Conservation (phyloP, 768 basidiomycete genomes). For the Pulveroboletus frians region DNA sequence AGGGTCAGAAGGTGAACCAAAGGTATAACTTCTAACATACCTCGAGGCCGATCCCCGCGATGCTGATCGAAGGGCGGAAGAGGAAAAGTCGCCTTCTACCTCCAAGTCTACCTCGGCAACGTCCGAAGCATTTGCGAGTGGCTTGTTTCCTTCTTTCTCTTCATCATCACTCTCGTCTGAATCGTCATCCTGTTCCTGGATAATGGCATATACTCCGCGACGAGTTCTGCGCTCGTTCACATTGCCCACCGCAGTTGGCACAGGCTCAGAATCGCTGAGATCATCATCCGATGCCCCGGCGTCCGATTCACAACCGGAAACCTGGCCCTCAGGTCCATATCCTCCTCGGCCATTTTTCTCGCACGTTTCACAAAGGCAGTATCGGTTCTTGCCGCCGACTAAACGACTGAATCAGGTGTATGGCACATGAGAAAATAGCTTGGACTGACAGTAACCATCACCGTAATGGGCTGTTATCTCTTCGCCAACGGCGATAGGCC, state of each 20-base stretch:
- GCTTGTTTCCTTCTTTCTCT: constrained; percentile 42
- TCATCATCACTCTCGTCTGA: constrained; percentile 61
- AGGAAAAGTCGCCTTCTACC: constrained; percentile 27
- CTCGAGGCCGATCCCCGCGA: constrained; percentile 26
- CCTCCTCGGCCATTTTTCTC: constrained; percentile 72
- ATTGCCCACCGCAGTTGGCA: constrained; percentile 49
- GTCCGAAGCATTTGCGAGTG: constrained; percentile 43
- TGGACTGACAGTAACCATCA: constrained; percentile 78
- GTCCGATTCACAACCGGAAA: constrained; percentile 43
- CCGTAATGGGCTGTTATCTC: constrained; percentile 90
- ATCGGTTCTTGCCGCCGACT: constrained; percentile 66
- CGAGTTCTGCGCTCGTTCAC: constrained; percentile 77
- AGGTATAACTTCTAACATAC: constrained; percentile 14
- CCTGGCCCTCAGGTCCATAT: constrained; percentile 54
- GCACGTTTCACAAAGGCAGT: constrained; percentile 84
- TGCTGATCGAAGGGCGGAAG: constrained; percentile 18
- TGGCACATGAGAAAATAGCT: constrained; percentile 18
- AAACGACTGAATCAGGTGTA: constrained; percentile 27
- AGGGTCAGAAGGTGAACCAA: constrained; percentile 9
- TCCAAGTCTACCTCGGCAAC: constrained; percentile 52
- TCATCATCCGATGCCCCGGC: constrained; percentile 34
- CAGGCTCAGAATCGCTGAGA: constrained; percentile 38
- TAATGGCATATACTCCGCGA: constrained; percentile 73
- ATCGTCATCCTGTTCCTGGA: constrained; percentile 53
- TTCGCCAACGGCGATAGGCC: constrained; percentile 73